Percentiles rank a stretch among this genome's conserved stretches.
phyloP scores from a whole-genome alignment of 805 yeast species.

The Myxozyma mucilagina region DNA sequence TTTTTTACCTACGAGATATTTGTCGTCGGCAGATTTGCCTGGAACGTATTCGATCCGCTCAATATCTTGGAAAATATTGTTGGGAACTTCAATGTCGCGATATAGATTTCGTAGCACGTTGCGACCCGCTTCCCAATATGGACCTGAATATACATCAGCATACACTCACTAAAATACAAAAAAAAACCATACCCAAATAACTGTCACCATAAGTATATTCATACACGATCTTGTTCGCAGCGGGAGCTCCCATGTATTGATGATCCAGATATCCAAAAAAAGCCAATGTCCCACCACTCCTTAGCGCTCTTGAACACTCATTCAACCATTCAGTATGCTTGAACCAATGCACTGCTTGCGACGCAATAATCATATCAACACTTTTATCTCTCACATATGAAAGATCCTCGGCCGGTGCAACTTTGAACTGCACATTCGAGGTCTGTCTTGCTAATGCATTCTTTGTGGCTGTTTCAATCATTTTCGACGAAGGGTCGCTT shows the following conservation, averaged over 20 bases:
- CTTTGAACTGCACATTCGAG: slow-evolving; percentile 21
- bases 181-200: slow-evolving; percentile 30
- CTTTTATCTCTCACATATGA: slow-evolving; percentile 36
- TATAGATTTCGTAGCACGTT: slow-evolving; percentile 49
- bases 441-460: slow-evolving; percentile 33
- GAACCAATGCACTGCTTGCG: slow-evolving; percentile 88
- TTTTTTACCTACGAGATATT: slow-evolving; percentile 39
- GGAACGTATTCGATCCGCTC: slow-evolving; percentile 25
- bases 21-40: slow-evolving; percentile 35
- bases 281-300: slow-evolving; percentile 66
- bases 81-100: slow-evolving; percentile 48
- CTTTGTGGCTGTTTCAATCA: slow-evolving; percentile 53
- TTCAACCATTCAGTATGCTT: slow-evolving; percentile 55
- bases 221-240: slow-evolving; percentile 55
- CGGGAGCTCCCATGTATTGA: slow-evolving; percentile 51
- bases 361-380: slow-evolving; percentile 71
- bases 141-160: slow-evolving; percentile 45
- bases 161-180: slow-evolving; percentile 19
- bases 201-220: slow-evolving; percentile 54
- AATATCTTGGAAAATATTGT: slow-evolving; percentile 46
- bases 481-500: slow-evolving; percentile 57
- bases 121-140: slow-evolving; percentile 87
- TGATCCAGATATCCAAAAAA: slow-evolving; percentile 83
- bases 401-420: slow-evolving; percentile 32
- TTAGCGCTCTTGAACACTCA: slow-evolving; percentile 52